Evolutionary conservation across 768 basidiomycete genomes (phyloP).

Genomic region (Dentipellis fragilis): DNA sequence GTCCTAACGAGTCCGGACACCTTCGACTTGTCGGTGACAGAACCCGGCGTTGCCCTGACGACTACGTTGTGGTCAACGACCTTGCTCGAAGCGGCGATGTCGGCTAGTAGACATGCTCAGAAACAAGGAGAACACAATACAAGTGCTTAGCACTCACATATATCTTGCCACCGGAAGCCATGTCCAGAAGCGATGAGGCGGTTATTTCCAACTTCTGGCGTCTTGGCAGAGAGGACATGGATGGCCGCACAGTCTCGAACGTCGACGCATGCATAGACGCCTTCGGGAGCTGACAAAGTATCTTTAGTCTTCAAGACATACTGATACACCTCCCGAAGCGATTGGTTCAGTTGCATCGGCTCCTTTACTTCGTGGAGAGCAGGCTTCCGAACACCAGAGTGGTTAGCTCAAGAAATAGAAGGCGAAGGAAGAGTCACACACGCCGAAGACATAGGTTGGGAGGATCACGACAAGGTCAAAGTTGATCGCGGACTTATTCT

Average conservation of each 20-base stretch:
- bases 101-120: too few species aligned
- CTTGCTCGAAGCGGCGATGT: too few species aligned
- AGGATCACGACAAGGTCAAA: slow-evolving; percentile 25
- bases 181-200: not conserved
- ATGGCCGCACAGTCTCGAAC: not conserved
- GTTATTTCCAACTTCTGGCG: not conserved
- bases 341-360: not conserved
- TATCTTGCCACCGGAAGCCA: too few species aligned
- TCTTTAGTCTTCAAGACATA: not conserved
- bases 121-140: too few species aligned
- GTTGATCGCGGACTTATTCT: slow-evolving; percentile 16
- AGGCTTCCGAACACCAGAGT: not conserved
- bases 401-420: not conserved
- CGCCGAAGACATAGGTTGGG: slow-evolving; percentile 22
- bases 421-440: not conserved
- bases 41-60: too few species aligned
- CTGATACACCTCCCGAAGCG: not conserved
- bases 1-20: too few species aligned
- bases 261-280: not conserved
- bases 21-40: too few species aligned
- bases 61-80: too few species aligned
- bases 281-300: not conserved
- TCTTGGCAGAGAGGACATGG: slow-evolving; percentile 1
- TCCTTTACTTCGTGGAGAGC: not conserved
- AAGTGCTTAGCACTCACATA: too few species aligned